A percentile compares a stretch with the other conserved stretches of the same genome.
Evolutionary conservation across 1,284 basidiomycete genomes (phyloP).

Genomic region (Neotropicomus parvogracilis): DNA sequence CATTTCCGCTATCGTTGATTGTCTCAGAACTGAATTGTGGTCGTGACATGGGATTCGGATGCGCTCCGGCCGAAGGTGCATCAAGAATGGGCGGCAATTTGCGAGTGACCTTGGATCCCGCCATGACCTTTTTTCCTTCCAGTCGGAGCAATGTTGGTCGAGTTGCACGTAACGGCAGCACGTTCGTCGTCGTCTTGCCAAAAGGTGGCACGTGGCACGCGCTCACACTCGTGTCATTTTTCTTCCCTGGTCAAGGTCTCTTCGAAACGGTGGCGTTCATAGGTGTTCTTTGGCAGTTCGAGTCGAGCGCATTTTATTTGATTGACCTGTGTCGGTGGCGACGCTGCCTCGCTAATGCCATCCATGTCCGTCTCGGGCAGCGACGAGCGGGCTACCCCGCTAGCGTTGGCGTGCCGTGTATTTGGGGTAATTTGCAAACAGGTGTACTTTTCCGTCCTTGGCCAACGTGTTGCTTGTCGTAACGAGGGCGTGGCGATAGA

Average conservation of each 20-base stretch:
- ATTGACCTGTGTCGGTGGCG: background rate
- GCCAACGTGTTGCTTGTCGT: background rate
- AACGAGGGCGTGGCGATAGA: constrained; percentile 7
- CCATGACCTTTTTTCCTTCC: background rate
- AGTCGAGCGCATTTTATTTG: background rate
- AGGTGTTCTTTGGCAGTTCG: background rate
- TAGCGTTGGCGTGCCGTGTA: background rate
- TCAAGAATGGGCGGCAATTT: background rate
- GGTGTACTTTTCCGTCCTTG: background rate
- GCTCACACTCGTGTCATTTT: too few relatives aligned
- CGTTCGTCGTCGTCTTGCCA: constrained; percentile 3
- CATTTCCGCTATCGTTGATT: background rate
- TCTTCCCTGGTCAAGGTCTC: background rate
- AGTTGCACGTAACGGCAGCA: background rate
- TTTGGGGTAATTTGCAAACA: constrained; percentile 20
- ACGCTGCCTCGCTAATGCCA: too few relatives aligned
- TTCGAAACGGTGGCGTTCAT: constrained; percentile 7
- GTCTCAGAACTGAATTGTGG: background rate
- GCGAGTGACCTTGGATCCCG: background rate
- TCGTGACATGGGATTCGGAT: background rate
- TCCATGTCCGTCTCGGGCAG: too few relatives aligned
- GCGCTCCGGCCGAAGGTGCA: too few relatives aligned
- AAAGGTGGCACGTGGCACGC: background rate
- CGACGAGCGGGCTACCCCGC: background rate
- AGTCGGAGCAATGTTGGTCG: too few relatives aligned